Percentiles rank a stretch among this genome's conserved stretches.
These are phyloP conservation scores for Teratosphaeriaceae sp. DNA, from an alignment of 2,329 filamentous ascomycete genomes.

Conservation along the genomic window DNA sequence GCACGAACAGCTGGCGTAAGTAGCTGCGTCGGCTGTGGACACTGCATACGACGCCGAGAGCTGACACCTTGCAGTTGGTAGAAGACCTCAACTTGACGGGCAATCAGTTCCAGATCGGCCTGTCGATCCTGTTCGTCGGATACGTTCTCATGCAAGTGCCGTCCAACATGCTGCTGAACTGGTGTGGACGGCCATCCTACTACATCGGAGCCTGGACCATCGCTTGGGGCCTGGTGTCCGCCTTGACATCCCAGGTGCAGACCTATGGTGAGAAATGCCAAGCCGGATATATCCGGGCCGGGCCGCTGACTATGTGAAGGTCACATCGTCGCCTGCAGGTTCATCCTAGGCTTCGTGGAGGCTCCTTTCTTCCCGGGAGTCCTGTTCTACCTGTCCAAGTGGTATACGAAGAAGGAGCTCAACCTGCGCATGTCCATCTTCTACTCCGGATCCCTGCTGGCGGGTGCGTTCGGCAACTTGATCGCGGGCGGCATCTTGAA, in stretches of 20 bases:
- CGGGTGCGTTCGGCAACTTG: constrained; percentile 64
- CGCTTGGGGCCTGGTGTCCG: constrained; percentile 64
- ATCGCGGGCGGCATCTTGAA: constrained; percentile 53
- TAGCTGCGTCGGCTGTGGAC: too few relatives aligned
- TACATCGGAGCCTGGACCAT: constrained; percentile 66
- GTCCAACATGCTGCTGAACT: constrained; percentile 71
- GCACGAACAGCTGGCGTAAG: constrained; percentile 57
- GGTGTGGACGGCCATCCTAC: constrained; percentile 49
- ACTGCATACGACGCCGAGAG: neutral
- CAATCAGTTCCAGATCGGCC: constrained; percentile 55
- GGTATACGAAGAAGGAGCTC: constrained; percentile 65
- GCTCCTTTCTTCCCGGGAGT: constrained; percentile 43
- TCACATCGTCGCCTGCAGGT: constrained; percentile 30
- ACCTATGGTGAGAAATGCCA: constrained; percentile 1
- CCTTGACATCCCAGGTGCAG: constrained; percentile 29
- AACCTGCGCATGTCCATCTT: constrained; percentile 57
- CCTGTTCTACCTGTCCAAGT: constrained; percentile 56
- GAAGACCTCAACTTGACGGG: constrained; percentile 51
- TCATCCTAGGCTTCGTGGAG: constrained; percentile 58
- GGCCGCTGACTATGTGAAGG: constrained; percentile 6
- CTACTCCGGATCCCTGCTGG: constrained; percentile 62
- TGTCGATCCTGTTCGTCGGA: constrained; percentile 55
- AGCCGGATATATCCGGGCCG: neutral
- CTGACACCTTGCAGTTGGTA: constrained; percentile 28
- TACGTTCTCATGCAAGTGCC: constrained; percentile 42